Evolutionary conservation across 108 stramenopile species (phyloP).

Genomic region (Nannochloropsis granulata): DNA sequence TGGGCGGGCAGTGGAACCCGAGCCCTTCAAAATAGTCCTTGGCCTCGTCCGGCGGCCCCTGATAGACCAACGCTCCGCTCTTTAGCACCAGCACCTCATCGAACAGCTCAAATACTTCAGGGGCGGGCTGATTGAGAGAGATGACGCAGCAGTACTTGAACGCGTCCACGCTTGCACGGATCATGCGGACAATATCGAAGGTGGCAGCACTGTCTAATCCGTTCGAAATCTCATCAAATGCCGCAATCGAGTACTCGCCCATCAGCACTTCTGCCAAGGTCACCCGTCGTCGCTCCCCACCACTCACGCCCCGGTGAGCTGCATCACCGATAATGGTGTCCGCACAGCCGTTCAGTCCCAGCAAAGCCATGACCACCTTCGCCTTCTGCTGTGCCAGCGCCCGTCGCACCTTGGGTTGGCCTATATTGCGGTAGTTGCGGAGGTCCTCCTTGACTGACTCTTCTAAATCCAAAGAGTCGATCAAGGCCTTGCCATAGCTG

Average conservation of each 20-base stretch:
- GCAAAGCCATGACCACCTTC: conserved; percentile 27
- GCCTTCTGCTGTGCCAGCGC: conserved; percentile 24
- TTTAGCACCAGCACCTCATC: conserved; percentile 64
- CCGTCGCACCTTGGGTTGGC: not conserved
- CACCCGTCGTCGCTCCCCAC: conserved; percentile 45
- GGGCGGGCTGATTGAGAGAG: conserved; percentile 67
- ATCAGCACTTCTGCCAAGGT: not conserved
- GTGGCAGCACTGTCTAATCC: conserved; percentile 2
- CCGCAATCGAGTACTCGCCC: not conserved
- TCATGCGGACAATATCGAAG: not conserved
- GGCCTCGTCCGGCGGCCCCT: conserved; percentile 50
- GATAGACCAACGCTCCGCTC: conserved; percentile 51
- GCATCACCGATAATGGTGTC: conserved; percentile 46
- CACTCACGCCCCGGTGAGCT: conserved; percentile 57
- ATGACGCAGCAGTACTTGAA: conserved; percentile 37
- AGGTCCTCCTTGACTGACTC: not conserved
- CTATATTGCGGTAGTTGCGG: not conserved
- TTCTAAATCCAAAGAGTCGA: not conserved
- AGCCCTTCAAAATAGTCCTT: conserved; percentile 43
- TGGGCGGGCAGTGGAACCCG: conserved; percentile 51
- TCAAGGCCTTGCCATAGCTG: not conserved
- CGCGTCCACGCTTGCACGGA: conserved; percentile 5
- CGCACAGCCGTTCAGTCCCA: conserved; percentile 35
- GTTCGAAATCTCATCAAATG: not conserved
- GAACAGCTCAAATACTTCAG: conserved; percentile 74